Percentiles rank a stretch among this genome's conserved stretches.
Evolutionary conservation across 73 alveolate genomes (phyloP).

Genomic region (Symbiodinium pilosum): DNA sequence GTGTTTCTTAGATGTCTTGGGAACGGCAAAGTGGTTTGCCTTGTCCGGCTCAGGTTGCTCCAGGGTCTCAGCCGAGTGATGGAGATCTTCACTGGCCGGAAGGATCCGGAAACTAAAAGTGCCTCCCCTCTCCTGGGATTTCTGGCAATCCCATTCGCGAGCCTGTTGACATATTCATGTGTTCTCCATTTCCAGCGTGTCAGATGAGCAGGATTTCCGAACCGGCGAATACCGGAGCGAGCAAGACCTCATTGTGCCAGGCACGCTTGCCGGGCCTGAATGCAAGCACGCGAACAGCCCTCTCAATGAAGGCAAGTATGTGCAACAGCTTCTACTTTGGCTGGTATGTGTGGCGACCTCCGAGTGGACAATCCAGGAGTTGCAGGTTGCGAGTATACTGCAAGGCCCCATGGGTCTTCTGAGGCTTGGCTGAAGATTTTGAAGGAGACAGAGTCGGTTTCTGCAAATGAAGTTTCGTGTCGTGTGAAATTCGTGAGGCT

Average conservation of each 20-base stretch:
- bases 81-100: neutral
- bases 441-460: too few relatives aligned
- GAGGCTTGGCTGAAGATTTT: neutral
- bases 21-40: too few relatives aligned
- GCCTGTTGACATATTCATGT: too few relatives aligned
- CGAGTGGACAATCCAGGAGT: neutral
- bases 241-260: neutral
- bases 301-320: neutral
- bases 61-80: constrained; percentile 4
- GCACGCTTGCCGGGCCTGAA: too few relatives aligned
- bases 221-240: neutral
- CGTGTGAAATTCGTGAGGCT: too few relatives aligned
- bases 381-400: neutral
- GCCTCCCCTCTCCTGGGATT: neutral
- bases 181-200: too few relatives aligned
- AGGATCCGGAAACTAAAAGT: too few relatives aligned
- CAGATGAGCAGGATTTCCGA: constrained; percentile 17
- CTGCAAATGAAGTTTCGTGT: too few relatives aligned
- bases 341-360: neutral
- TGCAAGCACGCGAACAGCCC: neutral
- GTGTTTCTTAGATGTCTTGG: too few relatives aligned
- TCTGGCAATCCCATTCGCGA: too few relatives aligned
- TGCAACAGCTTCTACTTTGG: neutral
- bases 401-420: neutral
- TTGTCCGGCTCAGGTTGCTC: neutral